Evolutionary conservation across 2,329 filamentous ascomycete species (phyloP).

Genomic region (Emmonsia crescens): DNA sequence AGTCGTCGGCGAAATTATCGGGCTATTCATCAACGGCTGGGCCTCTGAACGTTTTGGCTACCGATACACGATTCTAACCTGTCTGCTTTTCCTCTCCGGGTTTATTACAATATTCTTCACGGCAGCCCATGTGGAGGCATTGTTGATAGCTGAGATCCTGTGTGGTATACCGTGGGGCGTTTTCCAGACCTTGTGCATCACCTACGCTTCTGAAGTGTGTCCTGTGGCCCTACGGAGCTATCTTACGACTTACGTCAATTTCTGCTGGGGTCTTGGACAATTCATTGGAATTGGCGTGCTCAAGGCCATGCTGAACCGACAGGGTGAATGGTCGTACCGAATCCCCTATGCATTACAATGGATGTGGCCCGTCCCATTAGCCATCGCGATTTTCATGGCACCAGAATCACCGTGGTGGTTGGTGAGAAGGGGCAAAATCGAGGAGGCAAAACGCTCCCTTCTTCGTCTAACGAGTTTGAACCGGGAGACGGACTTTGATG

Average conservation of each 20-base stretch:
- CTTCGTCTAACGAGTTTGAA: slow-evolving; percentile 36
- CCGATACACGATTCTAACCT: slow-evolving; percentile 40
- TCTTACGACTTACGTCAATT: slow-evolving; percentile 38
- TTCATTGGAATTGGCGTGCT: slow-evolving; percentile 43
- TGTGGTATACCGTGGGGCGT: slow-evolving; percentile 43
- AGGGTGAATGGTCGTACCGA: slow-evolving; percentile 42
- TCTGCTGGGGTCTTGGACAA: slow-evolving; percentile 40
- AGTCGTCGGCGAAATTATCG: slow-evolving; percentile 38
- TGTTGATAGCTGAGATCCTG: slow-evolving; percentile 42
- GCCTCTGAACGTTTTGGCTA: slow-evolving; percentile 44
- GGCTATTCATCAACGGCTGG: slow-evolving; percentile 42
- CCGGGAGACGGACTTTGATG: slow-evolving; percentile 59
- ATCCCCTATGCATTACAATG: slow-evolving; percentile 44
- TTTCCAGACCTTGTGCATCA: slow-evolving; percentile 40
- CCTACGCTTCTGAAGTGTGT: slow-evolving; percentile 39
- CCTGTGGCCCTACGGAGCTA: slow-evolving; percentile 36
- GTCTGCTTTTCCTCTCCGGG: slow-evolving; percentile 35
- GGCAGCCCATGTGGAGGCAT: slow-evolving; percentile 36
- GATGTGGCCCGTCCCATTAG: slow-evolving; percentile 44
- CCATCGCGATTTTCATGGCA: slow-evolving; percentile 38
- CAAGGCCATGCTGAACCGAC: slow-evolving; percentile 35
- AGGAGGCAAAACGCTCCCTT: slow-evolving; percentile 37
- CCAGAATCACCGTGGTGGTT: slow-evolving; percentile 45
- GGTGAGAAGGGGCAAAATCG: slow-evolving; percentile 35
- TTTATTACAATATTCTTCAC: slow-evolving; percentile 44